Base-by-base conservation (phyloP, 371 early-diverging fungal genomes). In the Syncephalastrum contaminatum region DNA sequence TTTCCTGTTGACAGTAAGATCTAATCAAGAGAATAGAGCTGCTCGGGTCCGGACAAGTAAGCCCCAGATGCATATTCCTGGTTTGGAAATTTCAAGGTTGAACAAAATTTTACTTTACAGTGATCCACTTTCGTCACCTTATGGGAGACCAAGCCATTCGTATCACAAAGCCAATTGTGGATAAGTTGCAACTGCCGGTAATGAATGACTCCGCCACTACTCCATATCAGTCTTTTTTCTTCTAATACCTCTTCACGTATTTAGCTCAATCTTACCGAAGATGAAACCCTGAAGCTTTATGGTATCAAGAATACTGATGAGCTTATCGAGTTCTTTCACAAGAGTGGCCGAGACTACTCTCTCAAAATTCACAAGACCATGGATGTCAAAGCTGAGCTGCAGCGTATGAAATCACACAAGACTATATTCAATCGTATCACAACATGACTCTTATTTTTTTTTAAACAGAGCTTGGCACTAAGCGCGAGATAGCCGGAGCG, bases 351-450 rank as follows among this genome's bases (percentile, higher is more conserved):
- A 48, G 57, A 67, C 10, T 75, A 65, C 53, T 66, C 78, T 13
- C 58, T 78, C 22, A 74, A 72, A 36, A 62, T 75, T 16, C 78
- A 78, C 46, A 78, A 72, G 24, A 69, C 73, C 4, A 67, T 70
- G n/a, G 45, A 67, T 18, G 22, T 62, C 36, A 30, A 30, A 30
- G 36, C 36, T 30, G 7, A 49, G 49, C 27, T 7, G 42, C 47
- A 30, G 36, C 36, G 36, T 30, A 21, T 14, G 42, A 25, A 55
- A 43, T 25, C 19, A 47, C 36, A 42, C 44, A 10, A 39, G n/a
- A 36, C 25, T 20, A 25, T 36, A 27, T n/a, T 14, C 47, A 12
- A 25, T 30, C 27, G 18, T 50, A 24, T 30, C 15, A 14, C 12
- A 25, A 50, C 27, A n/a, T 27, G 8, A 50, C 50, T 44, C 15